Evolutionary conservation across 306 rosid species (phyloP).

Genomic region (Cucurbita pepo): DNA sequence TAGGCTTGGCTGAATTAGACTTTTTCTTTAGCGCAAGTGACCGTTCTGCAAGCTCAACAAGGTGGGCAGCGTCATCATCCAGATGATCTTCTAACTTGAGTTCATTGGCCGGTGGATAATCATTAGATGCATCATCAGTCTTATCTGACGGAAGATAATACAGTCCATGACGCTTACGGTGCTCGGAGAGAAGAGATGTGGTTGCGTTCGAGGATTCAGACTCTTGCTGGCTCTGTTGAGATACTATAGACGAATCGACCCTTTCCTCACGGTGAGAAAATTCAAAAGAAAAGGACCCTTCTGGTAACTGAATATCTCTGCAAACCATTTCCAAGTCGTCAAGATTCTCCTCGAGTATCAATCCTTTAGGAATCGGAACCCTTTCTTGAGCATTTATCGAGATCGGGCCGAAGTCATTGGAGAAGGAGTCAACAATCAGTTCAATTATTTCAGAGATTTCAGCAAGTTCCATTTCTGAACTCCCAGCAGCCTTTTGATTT

Average conservation of each 20-base stretch:
- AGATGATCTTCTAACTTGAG: conserved; percentile 20
- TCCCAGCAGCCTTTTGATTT: conserved; percentile 20
- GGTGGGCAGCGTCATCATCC: conserved; percentile 41
- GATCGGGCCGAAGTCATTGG: conserved; percentile 61
- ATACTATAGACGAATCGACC: conserved; percentile 21
- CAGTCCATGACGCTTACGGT: conserved; percentile 78
- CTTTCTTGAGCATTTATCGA: conserved; percentile 62
- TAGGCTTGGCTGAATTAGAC: conserved; percentile 52
- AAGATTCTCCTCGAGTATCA: conserved; percentile 58
- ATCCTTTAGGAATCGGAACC: conserved; percentile 68
- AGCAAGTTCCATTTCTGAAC: conserved; percentile 17
- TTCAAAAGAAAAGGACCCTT: conserved; percentile 24
- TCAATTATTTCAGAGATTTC: conserved; percentile 27
- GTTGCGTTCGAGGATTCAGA: conserved; percentile 41
- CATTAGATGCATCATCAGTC: conserved; percentile 26
- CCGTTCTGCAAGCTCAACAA: conserved; percentile 58
- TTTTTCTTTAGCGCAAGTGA: conserved; percentile 56
- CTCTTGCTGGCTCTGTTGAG: conserved; percentile 29
- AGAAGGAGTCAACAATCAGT: conserved; percentile 37
- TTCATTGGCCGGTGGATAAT: conserved; percentile 81
- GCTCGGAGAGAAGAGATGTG: conserved; percentile 59
- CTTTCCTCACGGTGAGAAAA: conserved; percentile 21
- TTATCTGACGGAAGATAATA: conserved; percentile 78
- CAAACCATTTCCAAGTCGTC: conserved; percentile 46
- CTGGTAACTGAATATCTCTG: conserved; percentile 43